Evolutionary conservation across 2,329 filamentous ascomycete species (phyloP).

Genomic region (Cladosporium sp.): DNA sequence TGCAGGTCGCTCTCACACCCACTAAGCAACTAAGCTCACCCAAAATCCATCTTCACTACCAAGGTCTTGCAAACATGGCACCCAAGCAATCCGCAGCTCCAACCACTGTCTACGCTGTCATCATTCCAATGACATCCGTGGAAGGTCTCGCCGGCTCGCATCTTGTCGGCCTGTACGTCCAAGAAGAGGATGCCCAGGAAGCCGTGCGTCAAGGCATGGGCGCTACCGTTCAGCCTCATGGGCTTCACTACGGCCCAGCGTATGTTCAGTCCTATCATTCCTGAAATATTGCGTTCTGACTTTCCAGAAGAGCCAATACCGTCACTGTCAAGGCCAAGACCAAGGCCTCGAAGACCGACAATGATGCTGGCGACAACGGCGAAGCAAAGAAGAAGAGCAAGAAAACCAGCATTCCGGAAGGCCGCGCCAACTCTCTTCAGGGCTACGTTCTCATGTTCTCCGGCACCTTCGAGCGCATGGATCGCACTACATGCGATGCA

Average conservation of each 20-base stretch:
- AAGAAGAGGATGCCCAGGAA: background rate
- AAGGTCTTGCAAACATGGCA: background rate
- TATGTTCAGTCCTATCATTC: background rate
- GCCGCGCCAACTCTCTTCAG: conserved; percentile 6
- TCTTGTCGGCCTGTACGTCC: background rate
- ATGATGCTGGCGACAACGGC: background rate
- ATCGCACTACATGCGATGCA: conserved; percentile 16
- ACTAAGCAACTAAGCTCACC: too few relatives aligned
- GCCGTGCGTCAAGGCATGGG: too few relatives aligned
- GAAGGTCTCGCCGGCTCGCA: background rate
- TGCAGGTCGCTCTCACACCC: too few relatives aligned
- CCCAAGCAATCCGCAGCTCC: background rate
- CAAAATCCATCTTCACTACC: too few relatives aligned
- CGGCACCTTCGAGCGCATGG: conserved; percentile 14
- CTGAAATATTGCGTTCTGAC: background rate
- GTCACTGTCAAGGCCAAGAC: background rate
- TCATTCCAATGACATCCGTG: background rate
- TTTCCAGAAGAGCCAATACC: background rate
- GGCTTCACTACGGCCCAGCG: too few relatives aligned
- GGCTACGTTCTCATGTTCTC: conserved; percentile 12
- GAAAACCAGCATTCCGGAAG: conserved; percentile 10
- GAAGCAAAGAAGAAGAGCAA: conserved; percentile 1
- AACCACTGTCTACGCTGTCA: background rate
- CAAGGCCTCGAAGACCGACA: background rate
- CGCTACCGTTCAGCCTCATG: too few relatives aligned